phyloP scores from a whole-genome alignment of 2,329 filamentous ascomycete species.

The Colletotrichum incanum region DNA sequence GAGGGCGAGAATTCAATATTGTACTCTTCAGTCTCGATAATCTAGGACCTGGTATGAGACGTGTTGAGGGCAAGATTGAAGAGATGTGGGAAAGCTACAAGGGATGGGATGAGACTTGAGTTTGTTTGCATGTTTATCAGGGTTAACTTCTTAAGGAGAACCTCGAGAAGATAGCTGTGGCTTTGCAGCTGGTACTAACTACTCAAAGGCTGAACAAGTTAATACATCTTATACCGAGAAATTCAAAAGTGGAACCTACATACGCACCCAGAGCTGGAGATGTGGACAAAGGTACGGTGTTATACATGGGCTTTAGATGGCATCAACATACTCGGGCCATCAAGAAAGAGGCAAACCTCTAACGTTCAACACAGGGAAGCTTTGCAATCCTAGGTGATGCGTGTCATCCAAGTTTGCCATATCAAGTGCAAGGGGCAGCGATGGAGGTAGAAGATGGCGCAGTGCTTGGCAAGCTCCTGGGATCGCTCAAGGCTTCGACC shows the following conservation, averaged over 20 bases:
- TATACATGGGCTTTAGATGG: too few relatives aligned
- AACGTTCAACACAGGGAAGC: constrained; percentile 30
- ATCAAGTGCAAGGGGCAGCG: constrained; percentile 49
- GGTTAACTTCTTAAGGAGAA: too few relatives aligned
- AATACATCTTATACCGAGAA: constrained; percentile 12
- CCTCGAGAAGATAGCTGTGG: too few relatives aligned
- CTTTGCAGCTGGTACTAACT: not conserved
- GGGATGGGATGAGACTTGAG: constrained; percentile 33
- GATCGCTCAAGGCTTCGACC: not conserved
- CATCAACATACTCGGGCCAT: too few relatives aligned
- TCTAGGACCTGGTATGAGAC: not conserved
- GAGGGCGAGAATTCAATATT: constrained; percentile 26
- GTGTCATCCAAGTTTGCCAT: constrained; percentile 44
- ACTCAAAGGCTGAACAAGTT: constrained; percentile 20
- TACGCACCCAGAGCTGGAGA: constrained; percentile 25
- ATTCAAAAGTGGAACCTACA: constrained; percentile 37
- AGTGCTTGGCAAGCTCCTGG: constrained; percentile 50
- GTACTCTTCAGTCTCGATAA: constrained; percentile 12
- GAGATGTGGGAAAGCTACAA: constrained; percentile 30
- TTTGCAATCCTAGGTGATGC: constrained; percentile 42
- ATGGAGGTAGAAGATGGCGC: constrained; percentile 48
- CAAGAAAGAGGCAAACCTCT: too few relatives aligned
- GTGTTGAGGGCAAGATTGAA: constrained; percentile 9
- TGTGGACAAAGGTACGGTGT: constrained; percentile 27
- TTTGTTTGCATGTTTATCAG: too few relatives aligned